Conservation (phyloP, 1,139 yeast genomes). For the Tardiomyces digboiensis region DNA sequence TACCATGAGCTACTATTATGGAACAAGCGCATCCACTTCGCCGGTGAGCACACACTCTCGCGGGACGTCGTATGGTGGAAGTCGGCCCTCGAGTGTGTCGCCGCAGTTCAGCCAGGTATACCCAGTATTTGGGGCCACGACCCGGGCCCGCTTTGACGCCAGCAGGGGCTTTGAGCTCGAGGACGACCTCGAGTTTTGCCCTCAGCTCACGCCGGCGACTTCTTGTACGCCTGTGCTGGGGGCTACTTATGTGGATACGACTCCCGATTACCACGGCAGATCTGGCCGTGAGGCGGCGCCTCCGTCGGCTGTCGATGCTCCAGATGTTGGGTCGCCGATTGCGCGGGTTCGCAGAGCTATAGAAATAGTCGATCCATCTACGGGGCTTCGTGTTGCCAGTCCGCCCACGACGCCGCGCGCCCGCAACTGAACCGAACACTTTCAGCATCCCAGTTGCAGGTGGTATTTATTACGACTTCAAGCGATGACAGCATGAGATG, state of each 20-base stretch:
- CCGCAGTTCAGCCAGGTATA: constrained; percentile 20
- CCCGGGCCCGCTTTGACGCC: constrained; percentile 34
- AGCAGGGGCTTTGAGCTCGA: constrained; percentile 62
- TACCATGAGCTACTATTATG: not conserved
- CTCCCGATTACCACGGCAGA: not conserved
- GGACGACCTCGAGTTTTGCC: constrained; percentile 66
- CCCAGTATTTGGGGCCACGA: constrained; percentile 8
- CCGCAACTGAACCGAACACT: not conserved
- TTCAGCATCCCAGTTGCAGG: constrained; percentile 1
- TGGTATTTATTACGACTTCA: not conserved
- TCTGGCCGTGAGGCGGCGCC: constrained; percentile 2
- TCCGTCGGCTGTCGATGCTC: constrained; percentile 1
- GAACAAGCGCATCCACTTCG: constrained; percentile 7
- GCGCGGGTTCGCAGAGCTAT: constrained; percentile 34
- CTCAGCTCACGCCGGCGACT: constrained; percentile 25
- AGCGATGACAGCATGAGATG: constrained; percentile 1
- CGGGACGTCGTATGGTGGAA: constrained; percentile 10
- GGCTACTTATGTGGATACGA: not conserved
- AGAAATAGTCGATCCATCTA: constrained; percentile 72
- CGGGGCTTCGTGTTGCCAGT: constrained; percentile 56
- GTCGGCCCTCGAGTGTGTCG: constrained; percentile 22
- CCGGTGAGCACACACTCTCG: constrained; percentile 12
- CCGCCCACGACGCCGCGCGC: constrained; percentile 22
- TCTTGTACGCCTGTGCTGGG: not conserved
- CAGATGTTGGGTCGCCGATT: constrained; percentile 6